Evolutionary conservation across 164 flowering plant species (phyloP).

Genomic region (Aristolochia californica): DNA sequence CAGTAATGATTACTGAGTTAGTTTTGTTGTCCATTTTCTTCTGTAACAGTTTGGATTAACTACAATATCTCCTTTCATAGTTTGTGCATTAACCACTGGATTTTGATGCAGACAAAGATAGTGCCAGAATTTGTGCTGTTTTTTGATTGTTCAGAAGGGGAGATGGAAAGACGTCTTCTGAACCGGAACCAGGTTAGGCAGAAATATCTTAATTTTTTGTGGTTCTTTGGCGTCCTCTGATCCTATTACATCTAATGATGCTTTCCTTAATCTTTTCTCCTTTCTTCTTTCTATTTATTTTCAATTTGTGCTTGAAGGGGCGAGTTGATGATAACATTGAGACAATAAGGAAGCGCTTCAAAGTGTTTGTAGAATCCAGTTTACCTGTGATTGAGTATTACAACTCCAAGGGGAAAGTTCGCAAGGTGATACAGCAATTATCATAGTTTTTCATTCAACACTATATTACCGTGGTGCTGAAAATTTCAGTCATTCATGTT

Average conservation of each 20-base stretch:
- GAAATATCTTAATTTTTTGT: neutral
- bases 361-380: conserved; percentile 71
- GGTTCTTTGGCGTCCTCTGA: neutral
- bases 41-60: too few relatives aligned
- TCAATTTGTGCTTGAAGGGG: conserved; percentile 35
- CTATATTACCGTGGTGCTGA: neutral
- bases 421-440: conserved; percentile 38
- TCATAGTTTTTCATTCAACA: conserved; percentile 1
- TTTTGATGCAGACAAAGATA: conserved; percentile 69
- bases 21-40: neutral
- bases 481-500: neutral
- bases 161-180: conserved; percentile 92
- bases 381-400: conserved; percentile 69
- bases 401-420: conserved; percentile 53
- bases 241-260: neutral
- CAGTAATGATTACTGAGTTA: too few relatives aligned
- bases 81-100: conserved; percentile 1
- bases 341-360: conserved; percentile 76
- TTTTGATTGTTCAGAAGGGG: conserved; percentile 82
- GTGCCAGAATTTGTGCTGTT: conserved; percentile 67
- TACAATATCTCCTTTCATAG: neutral
- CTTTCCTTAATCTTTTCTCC: too few relatives aligned
- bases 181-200: conserved; percentile 67
- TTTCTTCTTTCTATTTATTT: neutral
- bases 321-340: conserved; percentile 89